Evolutionary conservation across 352 stramenopile genomes (phyloP).

Genomic region (Phytopythium aichiense): DNA sequence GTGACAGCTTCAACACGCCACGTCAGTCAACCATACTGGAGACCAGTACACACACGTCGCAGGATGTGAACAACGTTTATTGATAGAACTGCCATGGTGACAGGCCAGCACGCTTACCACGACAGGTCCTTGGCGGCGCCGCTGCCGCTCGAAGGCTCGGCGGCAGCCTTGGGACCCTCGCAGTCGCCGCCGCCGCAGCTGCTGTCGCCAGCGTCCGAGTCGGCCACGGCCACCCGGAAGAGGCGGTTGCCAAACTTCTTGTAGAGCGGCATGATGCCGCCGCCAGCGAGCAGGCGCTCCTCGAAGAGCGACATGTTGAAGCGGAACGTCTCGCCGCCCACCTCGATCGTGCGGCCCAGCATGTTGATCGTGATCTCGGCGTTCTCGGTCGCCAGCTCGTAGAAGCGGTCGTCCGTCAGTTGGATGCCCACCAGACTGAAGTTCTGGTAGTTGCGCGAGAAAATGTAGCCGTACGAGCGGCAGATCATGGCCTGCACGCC

Average conservation of each 20-base stretch:
- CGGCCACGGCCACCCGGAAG: slow-evolving; percentile 80
- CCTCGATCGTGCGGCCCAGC: slow-evolving; percentile 75
- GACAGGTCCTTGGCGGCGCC: slow-evolving; percentile 49
- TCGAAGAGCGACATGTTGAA: slow-evolving; percentile 89
- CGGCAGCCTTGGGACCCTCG: slow-evolving; percentile 34
- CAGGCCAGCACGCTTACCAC: slow-evolving; percentile 30
- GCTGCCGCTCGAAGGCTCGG: slow-evolving; percentile 21
- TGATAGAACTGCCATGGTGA: not conserved
- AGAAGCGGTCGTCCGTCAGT: slow-evolving; percentile 75
- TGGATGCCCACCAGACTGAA: slow-evolving; percentile 82
- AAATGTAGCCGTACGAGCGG: slow-evolving; percentile 86
- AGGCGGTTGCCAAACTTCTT: slow-evolving; percentile 84
- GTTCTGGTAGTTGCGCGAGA: slow-evolving; percentile 87
- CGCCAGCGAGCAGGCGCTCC: slow-evolving; percentile 71
- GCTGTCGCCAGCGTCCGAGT: slow-evolving; percentile 31
- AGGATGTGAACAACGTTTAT: not conserved
- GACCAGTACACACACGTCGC: not conserved
- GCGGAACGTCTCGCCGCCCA: slow-evolving; percentile 66
- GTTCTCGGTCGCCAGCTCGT: slow-evolving; percentile 75
- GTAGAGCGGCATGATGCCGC: slow-evolving; percentile 85
- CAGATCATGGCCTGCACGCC: slow-evolving; percentile 81
- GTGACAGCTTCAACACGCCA: not conserved
- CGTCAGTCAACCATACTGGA: not conserved
- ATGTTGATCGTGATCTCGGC: slow-evolving; percentile 79
- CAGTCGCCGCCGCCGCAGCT: slow-evolving; percentile 33